A percentile compares a stretch with the other conserved stretches of the same genome.
phyloP scores from a whole-genome alignment of 208 protist species.

The Trichomonas gallinae region DNA sequence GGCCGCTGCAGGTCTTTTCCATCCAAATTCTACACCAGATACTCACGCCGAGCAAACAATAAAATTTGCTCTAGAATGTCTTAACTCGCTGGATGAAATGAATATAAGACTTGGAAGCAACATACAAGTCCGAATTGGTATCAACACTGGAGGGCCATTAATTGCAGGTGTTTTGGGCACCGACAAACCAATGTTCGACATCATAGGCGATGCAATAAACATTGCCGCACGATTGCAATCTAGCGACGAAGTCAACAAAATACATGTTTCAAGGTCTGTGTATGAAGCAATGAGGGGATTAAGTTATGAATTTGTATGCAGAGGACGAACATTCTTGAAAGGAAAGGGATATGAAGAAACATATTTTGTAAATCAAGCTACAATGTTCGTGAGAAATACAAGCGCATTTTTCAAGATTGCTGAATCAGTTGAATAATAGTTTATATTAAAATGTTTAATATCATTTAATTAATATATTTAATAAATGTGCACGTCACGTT shows the following conservation, averaged over 20 bases:
- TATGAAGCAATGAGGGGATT: background rate
- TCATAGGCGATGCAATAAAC: background rate
- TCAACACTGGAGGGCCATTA: background rate
- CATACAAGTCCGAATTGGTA: background rate
- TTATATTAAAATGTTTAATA: no score
- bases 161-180: background rate
- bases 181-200: background rate
- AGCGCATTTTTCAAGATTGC: no score
- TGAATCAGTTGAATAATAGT: no score
- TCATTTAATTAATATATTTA: no score
- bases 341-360: background rate
- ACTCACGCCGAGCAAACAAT: background rate
- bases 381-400: no score
- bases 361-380: background rate
- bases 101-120: background rate
- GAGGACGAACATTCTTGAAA: background rate
- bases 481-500: no score
- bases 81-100: background rate
- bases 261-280: background rate
- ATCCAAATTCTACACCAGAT: background rate
- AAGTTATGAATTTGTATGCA: background rate
- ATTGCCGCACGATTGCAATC: background rate
- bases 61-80: background rate
- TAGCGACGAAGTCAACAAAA: no score
- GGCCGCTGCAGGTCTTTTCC: background rate